Conservation (phyloP, 23 red algal species). For the Gracilaria domingensis region DNA sequence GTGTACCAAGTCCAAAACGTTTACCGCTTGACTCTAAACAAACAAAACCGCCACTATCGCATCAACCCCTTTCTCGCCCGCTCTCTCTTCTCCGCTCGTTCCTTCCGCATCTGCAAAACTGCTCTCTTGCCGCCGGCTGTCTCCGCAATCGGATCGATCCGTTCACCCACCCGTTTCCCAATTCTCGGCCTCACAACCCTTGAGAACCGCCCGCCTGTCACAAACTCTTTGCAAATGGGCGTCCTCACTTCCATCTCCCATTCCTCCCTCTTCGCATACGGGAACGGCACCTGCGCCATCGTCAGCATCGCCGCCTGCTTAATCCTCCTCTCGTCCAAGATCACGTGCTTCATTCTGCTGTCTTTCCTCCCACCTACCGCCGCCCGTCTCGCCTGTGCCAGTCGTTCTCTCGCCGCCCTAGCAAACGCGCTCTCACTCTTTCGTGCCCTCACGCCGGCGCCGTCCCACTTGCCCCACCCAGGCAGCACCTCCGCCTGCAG, state of each 20-base stretch:
- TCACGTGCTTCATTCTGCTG: slow-evolving; percentile 41
- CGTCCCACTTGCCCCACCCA: slow-evolving; percentile 76
- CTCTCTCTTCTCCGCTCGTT: not conserved
- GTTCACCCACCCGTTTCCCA: slow-evolving; percentile 3
- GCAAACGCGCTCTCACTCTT: slow-evolving; percentile 73
- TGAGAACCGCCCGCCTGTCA: slow-evolving; percentile 11
- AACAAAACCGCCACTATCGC: slow-evolving; percentile 1
- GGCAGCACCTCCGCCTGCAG: slow-evolving; percentile 65
- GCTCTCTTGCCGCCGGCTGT: slow-evolving; percentile 16
- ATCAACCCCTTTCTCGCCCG: slow-evolving; percentile 46
- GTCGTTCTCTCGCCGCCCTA: slow-evolving; percentile 44
- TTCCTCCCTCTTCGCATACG: slow-evolving; percentile 36
- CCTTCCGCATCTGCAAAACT: slow-evolving; percentile 36
- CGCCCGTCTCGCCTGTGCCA: slow-evolving; percentile 40
- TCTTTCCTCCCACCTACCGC: slow-evolving; percentile 49
- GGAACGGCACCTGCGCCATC: slow-evolving; percentile 65
- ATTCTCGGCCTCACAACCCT: slow-evolving; percentile 20
- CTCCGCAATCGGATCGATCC: slow-evolving; percentile 31
- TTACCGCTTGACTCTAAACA: not conserved
- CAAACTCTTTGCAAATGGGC: slow-evolving; percentile 42
- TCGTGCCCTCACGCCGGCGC: slow-evolving; percentile 29
- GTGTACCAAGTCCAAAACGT: not conserved
- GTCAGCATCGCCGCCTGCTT: slow-evolving; percentile 58
- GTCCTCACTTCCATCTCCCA: slow-evolving; percentile 49
- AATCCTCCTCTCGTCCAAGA: slow-evolving; percentile 44